Base-by-base conservation (phyloP, 805 yeast genomes). In the Starmera caribaea region DNA sequence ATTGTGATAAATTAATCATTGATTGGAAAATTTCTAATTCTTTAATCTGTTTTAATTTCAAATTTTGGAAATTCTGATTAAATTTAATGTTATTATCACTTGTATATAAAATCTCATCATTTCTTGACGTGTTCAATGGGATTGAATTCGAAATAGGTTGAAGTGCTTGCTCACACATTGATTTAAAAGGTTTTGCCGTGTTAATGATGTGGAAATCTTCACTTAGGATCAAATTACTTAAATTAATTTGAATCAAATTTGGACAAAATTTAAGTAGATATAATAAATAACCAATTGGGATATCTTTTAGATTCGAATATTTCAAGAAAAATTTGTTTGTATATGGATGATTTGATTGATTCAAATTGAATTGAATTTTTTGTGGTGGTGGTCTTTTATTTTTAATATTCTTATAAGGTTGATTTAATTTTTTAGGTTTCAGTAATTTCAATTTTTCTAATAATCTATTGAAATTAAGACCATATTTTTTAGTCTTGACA, bases 251-350 rank as follows among this genome's bases (percentile, higher is more conserved):
- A 13, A 54, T 59, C 30, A 87, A 49, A 47, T 81, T 79, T 12
- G 76, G 76, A 53, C 96, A 88, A 29, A 74, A 61, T n/a, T 69
- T 70, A 31, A 87, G 52, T 30, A 86, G 51, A 54, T 84, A 94
- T 12, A 87, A 53, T 9, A 88, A 51, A 45, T 76, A 75, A 0
- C 96, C 96, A 26, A 81, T 61, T 1, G 96, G 96, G 7, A 87
- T 54, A 55, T 87, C 96, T 47, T 72, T 76, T n/a, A 80, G 69
- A 16, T 72, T 65, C 3, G 85, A 68, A 57, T 81, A 82, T 55
- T 74, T 80, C 39, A 68, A 50, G 30, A 85, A 55, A 45, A 79
- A 76, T 41, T 75, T 73, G 53, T 74, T 80, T 32, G 77, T 75
- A 35, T 61, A 57, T 3, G 92, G 92, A 53, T 83, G 88, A 3